phyloP scores from a whole-genome alignment of 495 filamentous ascomycete genomes.

The Glonium stellatum region DNA sequence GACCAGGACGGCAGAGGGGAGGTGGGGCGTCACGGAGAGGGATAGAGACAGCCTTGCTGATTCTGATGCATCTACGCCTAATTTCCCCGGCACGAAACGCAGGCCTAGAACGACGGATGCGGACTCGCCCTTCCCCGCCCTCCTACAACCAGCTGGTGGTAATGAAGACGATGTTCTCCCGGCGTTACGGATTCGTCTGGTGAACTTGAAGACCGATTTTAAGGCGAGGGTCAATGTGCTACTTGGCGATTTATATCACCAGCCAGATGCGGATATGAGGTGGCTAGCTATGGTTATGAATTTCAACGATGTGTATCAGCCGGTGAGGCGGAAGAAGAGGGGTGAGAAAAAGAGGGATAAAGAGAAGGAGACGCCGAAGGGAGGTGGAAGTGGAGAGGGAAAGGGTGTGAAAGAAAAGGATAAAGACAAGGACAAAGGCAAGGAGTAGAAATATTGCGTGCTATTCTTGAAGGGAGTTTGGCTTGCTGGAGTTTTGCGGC shows the following conservation, averaged over 20 bases:
- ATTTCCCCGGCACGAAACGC: conserved; percentile 12
- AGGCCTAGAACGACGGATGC: not conserved
- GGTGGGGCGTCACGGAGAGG: conserved; percentile 58
- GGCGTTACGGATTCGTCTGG: conserved; percentile 63
- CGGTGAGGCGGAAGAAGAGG: conserved; percentile 52
- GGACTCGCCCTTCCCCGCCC: conserved; percentile 32
- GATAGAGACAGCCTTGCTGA: conserved; percentile 45
- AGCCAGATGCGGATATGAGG: conserved; percentile 91
- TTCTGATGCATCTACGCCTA: conserved; percentile 14
- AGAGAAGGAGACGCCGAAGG: conserved; percentile 19
- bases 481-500: not conserved
- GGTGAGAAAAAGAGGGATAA: conserved; percentile 14
- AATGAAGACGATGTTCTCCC: conserved; percentile 64
- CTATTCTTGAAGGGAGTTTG: not conserved
- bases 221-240: conserved; percentile 66
- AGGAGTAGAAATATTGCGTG: too few species aligned
- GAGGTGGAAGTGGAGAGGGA: conserved; percentile 1
- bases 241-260: conserved; percentile 82
- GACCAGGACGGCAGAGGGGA: conserved; percentile 52
- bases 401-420: not conserved
- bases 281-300: conserved; percentile 97
- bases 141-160: conserved; percentile 15
- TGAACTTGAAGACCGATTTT: conserved; percentile 66
- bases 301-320: conserved; percentile 94
- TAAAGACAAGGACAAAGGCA: not conserved